Base-by-base conservation (phyloP, 345 rosid species). In the Gossypium australe region DNA sequence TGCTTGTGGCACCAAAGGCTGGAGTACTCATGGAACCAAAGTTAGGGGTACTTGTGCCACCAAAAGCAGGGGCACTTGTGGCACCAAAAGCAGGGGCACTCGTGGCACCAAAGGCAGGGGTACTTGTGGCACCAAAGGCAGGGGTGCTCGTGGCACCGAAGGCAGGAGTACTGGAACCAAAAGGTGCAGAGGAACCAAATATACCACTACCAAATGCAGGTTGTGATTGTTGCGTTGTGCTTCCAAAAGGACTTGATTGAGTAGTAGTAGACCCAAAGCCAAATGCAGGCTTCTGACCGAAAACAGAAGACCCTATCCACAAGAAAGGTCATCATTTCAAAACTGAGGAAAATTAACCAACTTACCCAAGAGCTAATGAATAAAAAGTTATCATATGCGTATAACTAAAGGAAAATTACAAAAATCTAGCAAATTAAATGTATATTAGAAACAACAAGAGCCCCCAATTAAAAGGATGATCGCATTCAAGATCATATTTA, bases 211-310 rank as follows among this genome's bases (percentile, higher is more conserved):
- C 91, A 83, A 87, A 89, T 29, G 86, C 91, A 69, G 91, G 86
- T 76, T 92, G 93, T 76, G 97, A 83, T 76, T 82, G 94, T 74
- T 79, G 97, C 62, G 79, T 78, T 69, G 90, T 75, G 80, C 82
- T 80, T 80, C 93, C 94, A 48, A 90, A 90, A 41, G 88, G 89
- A 68, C 79, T 88, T 52, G 93, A 25, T 64, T 83, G 94, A 72
- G 88, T 82, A 13, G 84, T 76, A 45, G 85, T 75, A 58, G 98
- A 85, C 45, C 92, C 92, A 81, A 91, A 88, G 73, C 96, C 96
- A 82, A 92, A 92, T 59, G 84, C 81, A 80, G 90, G 78, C 80
- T 91, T 91, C 78, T 93, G 96, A 64, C 98, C 97, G 70, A 89
- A 91, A 20, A 76, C 73, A 79, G 93, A 86, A 74, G 89, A 75